phyloP scores from a whole-genome alignment of 2,329 filamentous ascomycete genomes.

The Phialophora tarda region DNA sequence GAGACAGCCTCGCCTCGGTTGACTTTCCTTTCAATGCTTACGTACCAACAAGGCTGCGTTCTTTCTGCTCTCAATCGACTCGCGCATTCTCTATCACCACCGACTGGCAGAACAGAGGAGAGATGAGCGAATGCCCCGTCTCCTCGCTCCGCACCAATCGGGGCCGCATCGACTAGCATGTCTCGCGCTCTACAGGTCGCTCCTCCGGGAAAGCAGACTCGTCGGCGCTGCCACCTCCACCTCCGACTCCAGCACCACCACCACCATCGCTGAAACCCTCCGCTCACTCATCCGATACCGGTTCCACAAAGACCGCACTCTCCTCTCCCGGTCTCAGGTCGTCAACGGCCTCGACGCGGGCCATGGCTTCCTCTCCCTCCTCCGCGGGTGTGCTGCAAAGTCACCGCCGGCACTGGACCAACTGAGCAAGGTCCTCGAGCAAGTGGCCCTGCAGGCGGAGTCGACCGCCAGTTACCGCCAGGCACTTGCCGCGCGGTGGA shows the following conservation, averaged over 20 bases:
- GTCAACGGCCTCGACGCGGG: constrained; percentile 50
- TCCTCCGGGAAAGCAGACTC: constrained; percentile 50
- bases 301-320: constrained; percentile 47
- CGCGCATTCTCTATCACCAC: neutral
- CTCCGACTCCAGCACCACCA: constrained; percentile 20
- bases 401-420: constrained; percentile 19
- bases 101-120: neutral
- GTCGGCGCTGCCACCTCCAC: constrained; percentile 40
- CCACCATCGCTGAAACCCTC: constrained; percentile 35
- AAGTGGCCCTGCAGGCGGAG: constrained; percentile 20
- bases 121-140: constrained; percentile 47
- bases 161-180: constrained; percentile 54
- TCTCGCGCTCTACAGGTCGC: constrained; percentile 53
- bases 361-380: constrained; percentile 44
- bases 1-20: neutral
- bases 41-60: neutral
- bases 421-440: constrained; percentile 27
- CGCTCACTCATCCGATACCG: constrained; percentile 45
- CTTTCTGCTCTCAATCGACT: neutral
- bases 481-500: constrained; percentile 22
- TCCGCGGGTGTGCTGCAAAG: constrained; percentile 25
- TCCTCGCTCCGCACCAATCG: constrained; percentile 45
- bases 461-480: constrained; percentile 10
- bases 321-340: constrained; percentile 49
- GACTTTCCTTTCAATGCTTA: neutral